A percentile compares a stretch with the other conserved stretches of the same genome.
phyloP scores from a whole-genome alignment of 106 monocot genomes.

The Allium cepa region DNA sequence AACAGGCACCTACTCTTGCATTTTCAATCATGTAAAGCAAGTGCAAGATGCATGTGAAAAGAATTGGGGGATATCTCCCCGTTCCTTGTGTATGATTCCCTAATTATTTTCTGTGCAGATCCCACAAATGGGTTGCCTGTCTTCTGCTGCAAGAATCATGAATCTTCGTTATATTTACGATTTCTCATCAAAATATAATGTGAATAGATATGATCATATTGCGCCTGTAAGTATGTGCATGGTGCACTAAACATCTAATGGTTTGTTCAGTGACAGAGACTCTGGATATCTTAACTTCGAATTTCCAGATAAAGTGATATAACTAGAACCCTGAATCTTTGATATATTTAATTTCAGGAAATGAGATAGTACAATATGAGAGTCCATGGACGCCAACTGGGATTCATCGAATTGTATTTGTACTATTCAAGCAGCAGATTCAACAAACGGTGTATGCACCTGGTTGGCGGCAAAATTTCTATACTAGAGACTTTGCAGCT shows the following conservation, averaged over 20 bases:
- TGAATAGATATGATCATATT: neutral
- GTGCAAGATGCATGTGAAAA: neutral
- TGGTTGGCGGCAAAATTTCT: constrained; percentile 22
- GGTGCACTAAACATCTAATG: too few relatives aligned
- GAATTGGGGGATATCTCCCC: neutral
- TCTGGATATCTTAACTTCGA: neutral
- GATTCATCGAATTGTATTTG: constrained; percentile 37
- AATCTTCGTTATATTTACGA: neutral
- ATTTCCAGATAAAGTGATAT: neutral
- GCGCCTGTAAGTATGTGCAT: neutral
- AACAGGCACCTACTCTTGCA: neutral
- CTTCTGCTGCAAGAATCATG: constrained; percentile 1
- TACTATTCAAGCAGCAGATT: constrained; percentile 22
- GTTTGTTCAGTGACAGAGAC: neutral
- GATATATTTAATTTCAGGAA: constrained; percentile 18
- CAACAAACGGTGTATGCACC: constrained; percentile 24
- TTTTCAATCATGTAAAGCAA: neutral
- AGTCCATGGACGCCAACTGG: constrained; percentile 20
- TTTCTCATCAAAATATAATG: neutral
- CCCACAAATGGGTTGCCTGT: neutral
- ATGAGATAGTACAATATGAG: constrained; percentile 27
- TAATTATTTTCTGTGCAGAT: neutral
- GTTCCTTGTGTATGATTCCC: neutral
- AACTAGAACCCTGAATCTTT: neutral
- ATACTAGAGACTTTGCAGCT: constrained; percentile 34